Percentiles rank a stretch among this genome's conserved stretches.
Conservation (phyloP, 1,284 basidiomycete genomes). For the Fomitopsis pinicola region DNA sequence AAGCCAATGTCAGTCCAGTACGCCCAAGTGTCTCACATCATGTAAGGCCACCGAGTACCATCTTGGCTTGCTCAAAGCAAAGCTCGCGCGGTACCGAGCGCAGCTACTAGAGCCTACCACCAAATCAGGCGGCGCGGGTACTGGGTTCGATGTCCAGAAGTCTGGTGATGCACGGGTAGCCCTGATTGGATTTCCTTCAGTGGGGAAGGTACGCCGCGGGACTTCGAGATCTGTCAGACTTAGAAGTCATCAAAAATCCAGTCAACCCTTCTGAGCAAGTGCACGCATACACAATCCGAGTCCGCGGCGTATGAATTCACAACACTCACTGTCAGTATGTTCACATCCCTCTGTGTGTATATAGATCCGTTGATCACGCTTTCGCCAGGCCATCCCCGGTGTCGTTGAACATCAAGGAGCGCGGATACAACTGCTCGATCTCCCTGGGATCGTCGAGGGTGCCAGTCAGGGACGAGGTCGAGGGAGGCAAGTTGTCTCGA, state of each 20-base stretch:
- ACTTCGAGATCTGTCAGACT: background rate
- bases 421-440: conserved; percentile 89
- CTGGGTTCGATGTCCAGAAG: conserved; percentile 93
- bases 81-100: conserved; percentile 87
- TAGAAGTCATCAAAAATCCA: conserved; percentile 24
- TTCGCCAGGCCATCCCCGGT: conserved; percentile 80
- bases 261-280: conserved; percentile 90
- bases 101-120: conserved; percentile 84
- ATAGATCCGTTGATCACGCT: background rate
- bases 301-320: conserved; percentile 97
- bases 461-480: conserved; percentile 92
- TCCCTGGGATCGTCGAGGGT: conserved; percentile 97
- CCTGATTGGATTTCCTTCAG: conserved; percentile 92
- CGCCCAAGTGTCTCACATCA: background rate
- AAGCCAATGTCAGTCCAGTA: background rate
- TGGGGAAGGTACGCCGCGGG: conserved; percentile 66
- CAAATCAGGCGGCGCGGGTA: conserved; percentile 79
- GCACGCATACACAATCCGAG: conserved; percentile 87
- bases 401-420: conserved; percentile 94
- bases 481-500: conserved; percentile 93
- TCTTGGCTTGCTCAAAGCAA: conserved; percentile 84
- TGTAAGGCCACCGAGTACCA: conserved; percentile 86
- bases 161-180: conserved; percentile 92
- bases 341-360: background rate
- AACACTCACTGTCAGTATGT: conserved; percentile 68